These are phyloP conservation scores for Anisodus acutangulus DNA, from an alignment of 257 asterid genomes.

Conservation along the genomic window DNA sequence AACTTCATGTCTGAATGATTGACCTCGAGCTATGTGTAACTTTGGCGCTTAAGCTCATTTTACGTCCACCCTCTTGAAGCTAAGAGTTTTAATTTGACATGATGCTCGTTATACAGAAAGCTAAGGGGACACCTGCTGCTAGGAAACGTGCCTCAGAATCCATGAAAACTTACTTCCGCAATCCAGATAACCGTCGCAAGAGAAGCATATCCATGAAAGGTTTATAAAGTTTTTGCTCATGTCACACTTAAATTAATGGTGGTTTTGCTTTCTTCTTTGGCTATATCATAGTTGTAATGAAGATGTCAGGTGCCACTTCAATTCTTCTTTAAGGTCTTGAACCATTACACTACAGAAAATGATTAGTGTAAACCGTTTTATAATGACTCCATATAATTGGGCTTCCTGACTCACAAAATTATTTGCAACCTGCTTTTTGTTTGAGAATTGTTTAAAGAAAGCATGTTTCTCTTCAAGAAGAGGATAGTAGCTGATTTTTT, in stretches of 20 bases:
- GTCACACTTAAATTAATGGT: not conserved
- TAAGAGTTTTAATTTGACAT: not conserved
- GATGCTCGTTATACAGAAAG: constrained; percentile 50
- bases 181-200: constrained; percentile 87
- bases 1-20: not conserved
- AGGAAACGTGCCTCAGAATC: constrained; percentile 86
- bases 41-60: not conserved
- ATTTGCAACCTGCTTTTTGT: no score
- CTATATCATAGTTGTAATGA: not conserved
- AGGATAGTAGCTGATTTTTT: not conserved
- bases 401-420: no score
- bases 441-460: no score
- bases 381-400: no score
- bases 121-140: constrained; percentile 79
- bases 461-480: not conserved
- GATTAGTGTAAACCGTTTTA: no score
- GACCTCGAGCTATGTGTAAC: not conserved
- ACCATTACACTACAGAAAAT: no score
- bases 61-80: not conserved
- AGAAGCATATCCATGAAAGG: constrained; percentile 94
- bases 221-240: constrained; percentile 29
- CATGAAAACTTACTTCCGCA: constrained; percentile 75
- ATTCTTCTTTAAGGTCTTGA: no score
- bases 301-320: not conserved
- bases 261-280: not conserved